Evolutionary conservation across 192 early-diverging fungal species (phyloP), one percentile per base, ranked within the genome.

Genomic region (Geosiphon pyriformis): DNA sequence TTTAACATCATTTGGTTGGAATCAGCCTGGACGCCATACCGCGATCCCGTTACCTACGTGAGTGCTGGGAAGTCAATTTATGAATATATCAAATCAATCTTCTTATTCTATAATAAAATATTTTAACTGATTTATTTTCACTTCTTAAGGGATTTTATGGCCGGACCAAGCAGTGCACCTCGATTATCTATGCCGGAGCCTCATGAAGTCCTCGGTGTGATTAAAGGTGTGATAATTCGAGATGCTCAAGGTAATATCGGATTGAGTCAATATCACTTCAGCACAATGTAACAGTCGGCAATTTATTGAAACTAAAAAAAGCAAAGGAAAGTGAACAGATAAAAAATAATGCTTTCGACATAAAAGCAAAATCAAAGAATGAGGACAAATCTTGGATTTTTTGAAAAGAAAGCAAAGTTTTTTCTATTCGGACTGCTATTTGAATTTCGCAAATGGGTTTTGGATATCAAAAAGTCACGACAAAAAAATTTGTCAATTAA

Each of bases 241-340:
- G 81, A 82, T 67, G 78, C 81, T 50, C 78, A 82, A 58, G 81
- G 81, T 65, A 82, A 82, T 70, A 82, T 82, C 72, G 81, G 81
- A 35, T 70, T 82, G 56, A 78, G 74, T 67, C 71, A 79, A 53
- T 82, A 82, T 65, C 67, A 67, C 12, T 82, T 82, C 34, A 76
- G 26, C 52, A 67, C 65, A 22, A 57, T 67, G 65, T 67, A 29
- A 57, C 6, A 42, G 6, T 42, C 15, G 7, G 37, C 37, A n/a
- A n/a, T n/a, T n/a, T n/a, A n/a, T n/a, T n/a, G n/a, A n/a, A n/a
- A n/a, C n/a, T n/a, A n/a, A n/a, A n/a, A n/a, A n/a, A n/a, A n/a
- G n/a, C n/a, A n/a, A n/a, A n/a, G n/a, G n/a, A n/a, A n/a, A n/a
- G n/a, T n/a, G n/a, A n/a, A n/a, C n/a, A n/a, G n/a, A n/a, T n/a